Conservation (phyloP, 305 asterid species). For the Fraxinus floribunda region DNA sequence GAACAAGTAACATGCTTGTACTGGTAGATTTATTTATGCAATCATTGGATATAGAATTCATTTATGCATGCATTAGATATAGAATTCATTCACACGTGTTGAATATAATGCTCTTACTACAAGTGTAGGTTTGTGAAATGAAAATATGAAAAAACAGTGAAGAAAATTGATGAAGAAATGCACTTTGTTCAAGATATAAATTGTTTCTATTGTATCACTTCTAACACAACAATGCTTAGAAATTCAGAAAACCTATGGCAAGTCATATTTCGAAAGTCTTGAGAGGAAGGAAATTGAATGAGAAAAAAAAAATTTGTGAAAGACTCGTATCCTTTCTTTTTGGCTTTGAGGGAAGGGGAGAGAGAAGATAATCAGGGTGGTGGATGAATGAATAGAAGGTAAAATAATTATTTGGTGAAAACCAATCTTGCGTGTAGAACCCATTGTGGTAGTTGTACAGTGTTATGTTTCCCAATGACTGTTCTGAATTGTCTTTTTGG, state of each 20-base stretch:
- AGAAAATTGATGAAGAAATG: neutral
- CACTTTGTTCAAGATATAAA: neutral
- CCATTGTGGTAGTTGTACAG: neutral
- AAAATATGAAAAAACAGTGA: neutral
- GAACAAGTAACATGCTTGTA: neutral
- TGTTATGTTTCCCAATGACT: neutral
- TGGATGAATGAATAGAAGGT: neutral
- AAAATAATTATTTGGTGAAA: too few species aligned
- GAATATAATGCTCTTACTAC: neutral
- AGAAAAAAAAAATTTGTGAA: neutral
- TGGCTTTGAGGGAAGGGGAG: neutral
- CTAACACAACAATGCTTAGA: neutral
- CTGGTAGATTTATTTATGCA: neutral
- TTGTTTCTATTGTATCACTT: neutral
- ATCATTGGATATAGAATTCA: neutral
- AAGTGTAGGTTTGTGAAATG: neutral
- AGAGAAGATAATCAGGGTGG: neutral
- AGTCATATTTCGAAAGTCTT: neutral
- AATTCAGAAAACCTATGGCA: neutral
- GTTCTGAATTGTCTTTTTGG: neutral
- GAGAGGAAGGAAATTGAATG: neutral
- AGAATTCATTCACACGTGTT: neutral
- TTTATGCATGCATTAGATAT: neutral
- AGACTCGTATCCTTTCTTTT: neutral
- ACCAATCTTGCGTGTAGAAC: neutral